phyloP scores from a whole-genome alignment of 139 green algal genomes.

The Picochlorum sp. region DNA sequence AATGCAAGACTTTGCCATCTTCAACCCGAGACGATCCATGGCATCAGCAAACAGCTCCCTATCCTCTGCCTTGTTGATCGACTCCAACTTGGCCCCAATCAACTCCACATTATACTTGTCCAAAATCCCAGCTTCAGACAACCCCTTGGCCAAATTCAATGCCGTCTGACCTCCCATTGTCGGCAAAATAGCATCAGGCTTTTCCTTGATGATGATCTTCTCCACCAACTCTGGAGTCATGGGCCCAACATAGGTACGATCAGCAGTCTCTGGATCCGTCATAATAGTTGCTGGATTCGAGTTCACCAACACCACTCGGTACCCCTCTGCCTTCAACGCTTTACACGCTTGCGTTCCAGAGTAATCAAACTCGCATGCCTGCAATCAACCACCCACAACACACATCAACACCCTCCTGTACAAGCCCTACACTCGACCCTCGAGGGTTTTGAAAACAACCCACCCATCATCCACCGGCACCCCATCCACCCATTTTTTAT shows the following conservation, averaged over 20 bases:
- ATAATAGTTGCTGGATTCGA: conserved; percentile 99
- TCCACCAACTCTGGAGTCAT: conserved; percentile 93
- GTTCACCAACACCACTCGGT: conserved; percentile 94
- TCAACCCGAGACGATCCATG: conserved; percentile 76
- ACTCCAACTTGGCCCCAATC: conserved; percentile 96
- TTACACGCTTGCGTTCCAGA: conserved; percentile 98
- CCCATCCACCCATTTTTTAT: too few relatives aligned
- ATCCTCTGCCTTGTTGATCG: conserved; percentile 97
- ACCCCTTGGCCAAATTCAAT: conserved; percentile 91
- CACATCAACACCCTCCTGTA: too few relatives aligned
- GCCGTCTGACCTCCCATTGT: conserved; percentile 98
- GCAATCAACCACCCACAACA: not conserved
- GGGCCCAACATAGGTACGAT: conserved; percentile 94
- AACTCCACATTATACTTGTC: conserved; percentile 92
- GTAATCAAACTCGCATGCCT: conserved; percentile 99
- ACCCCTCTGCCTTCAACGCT: conserved; percentile 91
- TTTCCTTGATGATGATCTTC: conserved; percentile 74
- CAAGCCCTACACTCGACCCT: too few relatives aligned
- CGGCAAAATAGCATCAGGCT: conserved; percentile 92
- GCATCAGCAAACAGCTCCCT: conserved; percentile 92
- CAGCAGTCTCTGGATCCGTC: conserved; percentile 95
- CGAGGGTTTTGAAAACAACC: too few relatives aligned
- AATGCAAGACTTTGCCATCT: conserved; percentile 42
- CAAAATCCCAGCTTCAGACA: conserved; percentile 83
- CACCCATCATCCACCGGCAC: not conserved